Evolutionary conservation across 78 protist genomes (phyloP), one percentile per base, ranked within the genome.

Genomic region (Dictyostelium purpureum): DNA sequence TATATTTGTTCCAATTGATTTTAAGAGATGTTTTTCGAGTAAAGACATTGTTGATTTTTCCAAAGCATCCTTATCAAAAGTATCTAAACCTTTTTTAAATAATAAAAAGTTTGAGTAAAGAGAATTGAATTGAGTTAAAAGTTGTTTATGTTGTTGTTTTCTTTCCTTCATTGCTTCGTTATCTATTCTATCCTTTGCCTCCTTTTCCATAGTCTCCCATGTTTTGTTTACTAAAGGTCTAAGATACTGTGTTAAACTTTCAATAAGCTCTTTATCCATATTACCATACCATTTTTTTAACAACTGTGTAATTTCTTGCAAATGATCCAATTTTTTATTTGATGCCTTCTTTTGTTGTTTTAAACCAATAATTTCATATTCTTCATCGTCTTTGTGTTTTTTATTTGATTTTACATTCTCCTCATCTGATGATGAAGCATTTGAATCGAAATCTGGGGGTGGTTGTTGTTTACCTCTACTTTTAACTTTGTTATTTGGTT

Each of bases 261-360:
- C 79, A 37, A 79, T 52, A 9, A 90, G 43, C 38, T 90, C 94
- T 12, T 70, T 89, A 21, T 79, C 89, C 88, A 90, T 90, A 65
- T 51, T 63, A 26, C 67, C 94, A 76, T 65, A 66, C 76, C 80
- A 79, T 45, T 76, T 90, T n/a, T 45, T 51, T 28, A 90, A 42
- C 16, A 74, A 42, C 61, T 85, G 82, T 31, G 59, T 73, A 28
- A 85, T 85, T 24, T 81, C 92, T 85, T 77, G 52, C 11, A 73
- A 59, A 73, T 85, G 92, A 73, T 85, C 92, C 56, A 85, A 51
- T 85, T 35, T 28, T 33, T 52, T 52, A 31, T 83, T 5, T 10
- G 18, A 38, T 18, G 18, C 49, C 67, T 14, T 67, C 11, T 19
- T 56, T 54, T 57, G 7, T 42, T 81, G 9, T 24, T 35, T 71